Conservation (phyloP, 2,329 filamentous ascomycete genomes). For the Didymosphaeria variabile region DNA sequence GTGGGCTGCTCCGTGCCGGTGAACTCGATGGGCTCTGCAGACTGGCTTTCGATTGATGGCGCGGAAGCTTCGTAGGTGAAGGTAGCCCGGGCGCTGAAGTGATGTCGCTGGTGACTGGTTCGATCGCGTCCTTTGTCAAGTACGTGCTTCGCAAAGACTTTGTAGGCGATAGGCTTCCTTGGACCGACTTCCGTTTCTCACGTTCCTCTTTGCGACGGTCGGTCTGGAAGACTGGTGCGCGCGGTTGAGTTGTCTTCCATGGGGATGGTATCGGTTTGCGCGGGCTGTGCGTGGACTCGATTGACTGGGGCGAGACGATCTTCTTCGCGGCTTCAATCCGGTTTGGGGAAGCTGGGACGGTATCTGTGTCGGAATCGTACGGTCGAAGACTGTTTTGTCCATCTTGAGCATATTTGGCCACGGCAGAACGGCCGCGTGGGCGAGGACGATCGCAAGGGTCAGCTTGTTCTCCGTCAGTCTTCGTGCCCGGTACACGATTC, state of each 20-base stretch:
- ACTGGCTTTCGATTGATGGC: conserved; percentile 28
- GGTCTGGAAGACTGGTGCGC: conserved; percentile 30
- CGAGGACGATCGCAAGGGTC: conserved; percentile 9
- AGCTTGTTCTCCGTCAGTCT: conserved; percentile 26
- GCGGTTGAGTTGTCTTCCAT: conserved; percentile 27
- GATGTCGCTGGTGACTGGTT: conserved; percentile 32
- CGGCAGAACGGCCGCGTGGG: conserved; percentile 12
- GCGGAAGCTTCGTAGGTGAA: conserved; percentile 24
- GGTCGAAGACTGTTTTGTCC: background rate
- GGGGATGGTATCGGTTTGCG: conserved; percentile 41
- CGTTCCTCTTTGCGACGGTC: conserved; percentile 35
- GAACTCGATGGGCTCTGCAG: conserved; percentile 32
- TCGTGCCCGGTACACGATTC: conserved; percentile 24
- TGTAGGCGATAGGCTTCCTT: conserved; percentile 20
- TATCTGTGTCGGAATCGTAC: conserved; percentile 17
- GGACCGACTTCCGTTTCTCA: conserved; percentile 26
- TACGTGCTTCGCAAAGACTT: conserved; percentile 32
- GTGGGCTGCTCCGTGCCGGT: conserved; percentile 22
- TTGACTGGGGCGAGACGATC: background rate
- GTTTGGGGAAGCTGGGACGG: conserved; percentile 15
- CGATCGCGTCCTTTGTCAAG: conserved; percentile 41
- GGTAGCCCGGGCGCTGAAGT: conserved; percentile 20
- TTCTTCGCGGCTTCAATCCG: background rate
- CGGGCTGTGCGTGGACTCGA: conserved; percentile 22
- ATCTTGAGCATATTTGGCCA: background rate